These are phyloP conservation scores for Austropuccinia psidii DNA, from an alignment of 1,284 basidiomycete species.

Conservation along the genomic window DNA sequence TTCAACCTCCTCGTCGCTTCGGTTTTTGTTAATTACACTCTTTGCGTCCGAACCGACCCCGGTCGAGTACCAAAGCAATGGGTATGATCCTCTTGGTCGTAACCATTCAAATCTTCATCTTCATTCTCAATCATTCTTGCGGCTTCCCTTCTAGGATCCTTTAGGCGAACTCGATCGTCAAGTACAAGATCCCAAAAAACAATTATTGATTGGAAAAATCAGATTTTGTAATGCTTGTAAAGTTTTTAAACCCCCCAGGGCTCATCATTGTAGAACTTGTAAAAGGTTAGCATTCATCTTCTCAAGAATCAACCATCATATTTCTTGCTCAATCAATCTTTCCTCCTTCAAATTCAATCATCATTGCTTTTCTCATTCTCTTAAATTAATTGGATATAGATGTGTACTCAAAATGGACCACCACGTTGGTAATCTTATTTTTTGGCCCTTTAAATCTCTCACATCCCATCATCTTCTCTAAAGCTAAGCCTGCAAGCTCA, in stretches of 20 bases:
- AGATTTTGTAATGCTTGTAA: conserved; percentile 44
- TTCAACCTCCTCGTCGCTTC: conserved; percentile 74
- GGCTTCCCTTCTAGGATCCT: conserved; percentile 3
- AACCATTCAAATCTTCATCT: neutral
- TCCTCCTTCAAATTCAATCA: neutral
- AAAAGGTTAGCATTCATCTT: conserved; percentile 41
- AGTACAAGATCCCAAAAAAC: conserved; percentile 40
- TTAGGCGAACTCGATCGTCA: neutral
- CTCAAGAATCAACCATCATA: neutral
- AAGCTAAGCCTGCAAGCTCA: neutral
- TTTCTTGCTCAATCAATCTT: neutral
- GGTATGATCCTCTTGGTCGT: conserved; percentile 53
- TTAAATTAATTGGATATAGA: neutral
- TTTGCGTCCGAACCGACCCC: conserved; percentile 71
- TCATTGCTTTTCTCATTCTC: neutral
- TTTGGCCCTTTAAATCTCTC: neutral
- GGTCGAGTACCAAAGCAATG: conserved; percentile 71
- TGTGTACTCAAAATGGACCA: conserved; percentile 38
- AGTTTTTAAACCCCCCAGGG: conserved; percentile 45
- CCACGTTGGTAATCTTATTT: neutral
- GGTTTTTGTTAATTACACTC: conserved; percentile 77
- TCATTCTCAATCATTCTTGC: neutral
- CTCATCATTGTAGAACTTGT: conserved; percentile 48
- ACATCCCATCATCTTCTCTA: neutral
- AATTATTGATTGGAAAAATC: conserved; percentile 38